These are phyloP conservation scores for Acer saccharum DNA, from an alignment of 345 rosid species.

Conservation along the genomic window DNA sequence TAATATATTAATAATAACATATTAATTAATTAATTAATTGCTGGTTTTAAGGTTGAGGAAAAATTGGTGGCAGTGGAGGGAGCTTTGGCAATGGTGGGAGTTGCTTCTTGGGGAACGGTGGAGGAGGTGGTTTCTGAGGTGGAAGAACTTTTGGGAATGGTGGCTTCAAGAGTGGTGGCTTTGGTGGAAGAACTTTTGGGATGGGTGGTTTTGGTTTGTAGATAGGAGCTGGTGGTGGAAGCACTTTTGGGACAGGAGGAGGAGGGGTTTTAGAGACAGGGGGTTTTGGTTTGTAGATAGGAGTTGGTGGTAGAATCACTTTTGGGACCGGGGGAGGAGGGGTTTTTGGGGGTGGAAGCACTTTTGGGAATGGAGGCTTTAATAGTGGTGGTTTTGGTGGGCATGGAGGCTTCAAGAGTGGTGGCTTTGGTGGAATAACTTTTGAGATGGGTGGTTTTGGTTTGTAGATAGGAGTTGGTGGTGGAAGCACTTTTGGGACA, in stretches of 20 bases:
- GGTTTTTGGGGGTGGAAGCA: constrained; percentile 32
- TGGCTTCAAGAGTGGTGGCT: constrained; percentile 38
- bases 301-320: not conserved
- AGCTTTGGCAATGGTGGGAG: constrained; percentile 22
- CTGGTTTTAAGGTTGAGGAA: not conserved
- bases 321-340: constrained; percentile 25
- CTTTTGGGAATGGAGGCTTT: constrained; percentile 48
- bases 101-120: constrained; percentile 32
- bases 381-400: constrained; percentile 11
- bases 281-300: constrained; percentile 15
- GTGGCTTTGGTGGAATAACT: constrained; percentile 1
- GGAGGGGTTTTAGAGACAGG: constrained; percentile 10
- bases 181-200: not conserved
- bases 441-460: not conserved
- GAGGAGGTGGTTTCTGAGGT: constrained; percentile 29
- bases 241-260: constrained; percentile 43
- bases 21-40: too few relatives aligned
- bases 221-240: constrained; percentile 5
- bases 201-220: constrained; percentile 19
- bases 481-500: too few relatives aligned
- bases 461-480: too few relatives aligned
- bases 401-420: constrained; percentile 43
- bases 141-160: constrained; percentile 35
- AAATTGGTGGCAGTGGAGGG: constrained; percentile 36
- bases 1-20: too few relatives aligned